Evolutionary conservation across 1,139 yeast species (phyloP).

Genomic region (Taiozyma onychis): DNA sequence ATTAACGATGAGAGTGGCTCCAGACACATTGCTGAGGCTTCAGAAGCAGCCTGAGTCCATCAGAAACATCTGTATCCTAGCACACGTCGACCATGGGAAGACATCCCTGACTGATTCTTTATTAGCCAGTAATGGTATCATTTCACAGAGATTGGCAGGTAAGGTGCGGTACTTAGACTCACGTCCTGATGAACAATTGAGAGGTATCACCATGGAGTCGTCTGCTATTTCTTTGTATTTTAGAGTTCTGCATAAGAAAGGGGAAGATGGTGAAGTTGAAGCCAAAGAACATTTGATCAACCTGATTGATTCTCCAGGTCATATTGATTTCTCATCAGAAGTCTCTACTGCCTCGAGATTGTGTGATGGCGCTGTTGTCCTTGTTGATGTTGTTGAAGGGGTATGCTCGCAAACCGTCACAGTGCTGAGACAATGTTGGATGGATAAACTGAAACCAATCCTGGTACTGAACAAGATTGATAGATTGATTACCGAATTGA

Average conservation of each 20-base stretch:
- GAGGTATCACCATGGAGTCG: slow-evolving; percentile 98
- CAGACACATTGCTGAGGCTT: slow-evolving; percentile 57
- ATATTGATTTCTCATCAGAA: slow-evolving; percentile 93
- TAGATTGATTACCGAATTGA: slow-evolving; percentile 75
- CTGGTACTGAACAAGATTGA: slow-evolving; percentile 93
- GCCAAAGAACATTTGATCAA: slow-evolving; percentile 81
- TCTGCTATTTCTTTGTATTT: slow-evolving; percentile 88
- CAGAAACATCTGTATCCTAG: slow-evolving; percentile 89
- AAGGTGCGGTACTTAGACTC: slow-evolving; percentile 90
- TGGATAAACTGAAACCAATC: slow-evolving; percentile 82
- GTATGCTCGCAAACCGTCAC: slow-evolving; percentile 96
- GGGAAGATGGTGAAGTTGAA: slow-evolving; percentile 34
- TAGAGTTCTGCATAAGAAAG: slow-evolving; percentile 49
- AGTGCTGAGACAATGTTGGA: slow-evolving; percentile 94
- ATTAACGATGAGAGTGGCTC: slow-evolving; percentile 34
- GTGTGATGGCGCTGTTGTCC: slow-evolving; percentile 94
- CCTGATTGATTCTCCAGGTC: slow-evolving; percentile 97
- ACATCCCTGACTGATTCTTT: slow-evolving; percentile 91
- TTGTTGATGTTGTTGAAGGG: slow-evolving; percentile 97
- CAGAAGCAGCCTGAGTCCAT: slow-evolving; percentile 68
- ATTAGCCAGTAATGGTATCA: slow-evolving; percentile 92
- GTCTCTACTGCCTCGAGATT: slow-evolving; percentile 93
- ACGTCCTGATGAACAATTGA: slow-evolving; percentile 88
- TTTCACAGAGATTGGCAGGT: slow-evolving; percentile 93
- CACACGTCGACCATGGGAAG: slow-evolving; percentile 98